Evolutionary conservation across 176 grass and related monocot species (phyloP), one percentile per base, ranked within the genome.

Genomic region (Rhynchospora pubera): DNA sequence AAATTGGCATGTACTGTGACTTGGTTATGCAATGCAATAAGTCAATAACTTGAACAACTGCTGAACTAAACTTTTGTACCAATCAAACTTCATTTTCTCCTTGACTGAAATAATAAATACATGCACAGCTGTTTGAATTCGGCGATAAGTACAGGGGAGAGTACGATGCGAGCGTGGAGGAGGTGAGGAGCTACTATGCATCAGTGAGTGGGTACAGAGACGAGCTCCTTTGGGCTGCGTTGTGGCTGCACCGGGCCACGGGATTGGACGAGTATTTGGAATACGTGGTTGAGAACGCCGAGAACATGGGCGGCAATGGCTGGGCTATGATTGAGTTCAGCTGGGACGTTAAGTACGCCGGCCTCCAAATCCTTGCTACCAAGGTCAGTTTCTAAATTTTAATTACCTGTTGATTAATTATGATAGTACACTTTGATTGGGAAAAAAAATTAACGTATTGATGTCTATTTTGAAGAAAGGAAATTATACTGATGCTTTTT

Each of bases 321-420:
- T 99, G 96, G 96, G 90, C 89, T 57, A 95, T 99, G 76, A 88
- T 84, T 3, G 96, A 99, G 91, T 99, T 99, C 85, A 93, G 92
- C 84, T 99, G 96, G 96, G 96, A 99, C 34, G 91, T 93, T 79
- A 99, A 99, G 82, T 99, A 88, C 51, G 96, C 96, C 44, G 96
- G 92, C 10, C 79, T 99, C 2, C 96, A 99, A 50, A 87, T 93
- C 45, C 86, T 97, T 56, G 93, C 91, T 22, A 77, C 91, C 57
- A 88, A 97, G 93, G 93, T 97, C 71, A 72, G 51, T 82, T 28
- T 34, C 23, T 63, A 30, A n/a, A 47, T 28, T 62, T 82, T 65
- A 9, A 30, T 1, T 22, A 50, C 15, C 19, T 46, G 9, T 47
- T 47, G 18, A 22, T 62, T 62, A 44, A 46, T 79, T 13, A 79